Evolutionary conservation across 2,329 filamentous ascomycete species (phyloP).

Genomic region (Colletotrichum sp.): DNA sequence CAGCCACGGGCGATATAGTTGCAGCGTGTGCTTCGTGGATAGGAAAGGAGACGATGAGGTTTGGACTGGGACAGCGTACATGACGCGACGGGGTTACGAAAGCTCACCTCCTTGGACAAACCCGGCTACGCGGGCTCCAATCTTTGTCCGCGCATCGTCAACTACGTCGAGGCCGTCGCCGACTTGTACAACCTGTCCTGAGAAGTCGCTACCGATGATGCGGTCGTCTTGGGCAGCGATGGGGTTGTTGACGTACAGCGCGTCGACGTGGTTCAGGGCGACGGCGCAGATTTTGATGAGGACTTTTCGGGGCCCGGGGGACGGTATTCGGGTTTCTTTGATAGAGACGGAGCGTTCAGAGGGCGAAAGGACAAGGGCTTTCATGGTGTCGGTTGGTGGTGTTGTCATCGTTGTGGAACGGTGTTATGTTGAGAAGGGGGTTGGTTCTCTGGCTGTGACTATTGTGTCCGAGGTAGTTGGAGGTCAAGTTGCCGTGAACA

Average conservation of each 20-base stretch:
- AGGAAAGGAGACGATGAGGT: no score
- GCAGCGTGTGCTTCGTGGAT: background rate
- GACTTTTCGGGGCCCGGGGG: conserved; percentile 15
- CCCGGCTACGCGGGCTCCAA: conserved; percentile 39
- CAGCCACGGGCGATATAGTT: background rate
- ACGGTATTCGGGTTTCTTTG: background rate
- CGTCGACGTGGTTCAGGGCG: conserved; percentile 31
- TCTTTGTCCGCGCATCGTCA: conserved; percentile 19
- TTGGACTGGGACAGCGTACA: no score
- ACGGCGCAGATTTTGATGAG: conserved; percentile 27
- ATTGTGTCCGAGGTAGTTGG: background rate
- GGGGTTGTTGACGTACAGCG: conserved; percentile 37
- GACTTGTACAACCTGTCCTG: conserved; percentile 33
- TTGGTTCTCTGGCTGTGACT: no score
- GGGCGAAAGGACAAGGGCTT: background rate
- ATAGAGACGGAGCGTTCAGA: background rate
- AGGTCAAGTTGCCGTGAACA: background rate
- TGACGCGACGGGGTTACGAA: background rate
- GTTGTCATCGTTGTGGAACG: rapidly evolving
- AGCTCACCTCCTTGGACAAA: conserved; percentile 43
- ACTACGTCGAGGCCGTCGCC: conserved; percentile 12
- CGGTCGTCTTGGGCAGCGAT: conserved; percentile 32
- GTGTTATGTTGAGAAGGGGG: background rate
- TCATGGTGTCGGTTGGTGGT: background rate
- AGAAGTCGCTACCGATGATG: conserved; percentile 44